A percentile compares a stretch with the other conserved stretches of the same genome.
These are phyloP conservation scores for Talaromyces amestolkiae DNA, from an alignment of 2,329 filamentous ascomycete genomes.

Conservation along the genomic window DNA sequence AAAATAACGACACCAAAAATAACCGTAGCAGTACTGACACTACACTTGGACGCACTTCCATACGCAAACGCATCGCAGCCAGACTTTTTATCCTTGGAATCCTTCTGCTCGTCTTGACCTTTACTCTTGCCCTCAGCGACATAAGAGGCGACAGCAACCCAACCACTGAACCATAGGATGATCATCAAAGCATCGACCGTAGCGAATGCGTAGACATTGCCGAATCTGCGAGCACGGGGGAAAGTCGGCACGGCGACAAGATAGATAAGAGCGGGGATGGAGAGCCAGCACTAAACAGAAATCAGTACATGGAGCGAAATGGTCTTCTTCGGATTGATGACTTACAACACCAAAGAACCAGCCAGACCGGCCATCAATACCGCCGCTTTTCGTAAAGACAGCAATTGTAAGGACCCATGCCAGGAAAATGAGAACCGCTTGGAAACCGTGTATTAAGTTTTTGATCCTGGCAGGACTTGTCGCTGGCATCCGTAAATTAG, in stretches of 20 bases:
- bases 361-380: slow-evolving; percentile 53
- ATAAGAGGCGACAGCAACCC: slow-evolving; percentile 56
- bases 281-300: slow-evolving; percentile 55
- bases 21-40: slow-evolving; percentile 54
- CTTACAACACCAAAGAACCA: slow-evolving; percentile 60
- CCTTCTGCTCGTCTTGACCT: slow-evolving; percentile 40
- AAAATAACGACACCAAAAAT: slow-evolving; percentile 58
- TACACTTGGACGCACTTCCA: slow-evolving; percentile 56
- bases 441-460: slow-evolving; percentile 53
- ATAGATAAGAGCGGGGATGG: slow-evolving; percentile 58
- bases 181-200: slow-evolving; percentile 54
- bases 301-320: too few species aligned
- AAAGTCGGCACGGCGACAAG: slow-evolving; percentile 61
- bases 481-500: slow-evolving; percentile 33
- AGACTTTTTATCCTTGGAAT: slow-evolving; percentile 41
- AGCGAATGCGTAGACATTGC: slow-evolving; percentile 60
- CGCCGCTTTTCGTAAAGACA: slow-evolving; percentile 55
- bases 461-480: slow-evolving; percentile 56
- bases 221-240: slow-evolving; percentile 57
- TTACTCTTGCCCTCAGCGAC: slow-evolving; percentile 54
- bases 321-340: background rate
- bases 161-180: slow-evolving; percentile 60
- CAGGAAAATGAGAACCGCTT: slow-evolving; percentile 58
- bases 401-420: slow-evolving; percentile 58
- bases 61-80: slow-evolving; percentile 57